Base-by-base conservation (phyloP, 1,284 basidiomycete species). In the Apiotrichum gamsii region DNA sequence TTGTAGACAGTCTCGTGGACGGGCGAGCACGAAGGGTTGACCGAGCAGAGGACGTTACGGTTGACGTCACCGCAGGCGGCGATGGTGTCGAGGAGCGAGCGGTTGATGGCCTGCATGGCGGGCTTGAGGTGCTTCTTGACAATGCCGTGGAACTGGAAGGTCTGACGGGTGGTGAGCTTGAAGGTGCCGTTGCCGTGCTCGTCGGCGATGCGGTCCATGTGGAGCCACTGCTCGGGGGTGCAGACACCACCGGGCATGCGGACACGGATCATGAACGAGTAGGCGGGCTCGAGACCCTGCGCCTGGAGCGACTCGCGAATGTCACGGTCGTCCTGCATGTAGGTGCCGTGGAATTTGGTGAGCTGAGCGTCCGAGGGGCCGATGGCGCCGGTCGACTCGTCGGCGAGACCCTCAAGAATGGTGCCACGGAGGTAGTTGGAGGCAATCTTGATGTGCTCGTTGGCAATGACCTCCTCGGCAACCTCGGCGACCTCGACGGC, bases 61-160 rank as follows among this genome's bases (percentile, higher is more conserved):
- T 74, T 65, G 45, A 98, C 95, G 70, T 99, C 94, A 69, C 94
- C 95, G 64, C 95, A 98, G 23, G 95, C 94, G 39, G 94, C 94
- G 53, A 98, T 83, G 5, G 95, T 98, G 74, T 98, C 95, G 52
- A 99, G 78, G 61, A 96, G 70, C 25, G 80, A 83, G 51, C 84
- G 80, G 76, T 98, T 99, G 73, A 98, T 97, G 49, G 85, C 89
- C 75, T 95, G 90, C 67, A 99, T 97, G 18, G 91, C 87, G 33
- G 86, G 83, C 77, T 98, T 98, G 70, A 98, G 75, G 72, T 98
- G 89, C 57, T 81, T 80, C 79, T 99, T 99, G 77, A 98, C 66
- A 59, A 99, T 85, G 54, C 94, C 94, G 74, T 99, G 94, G 80
- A 96, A 98, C 76, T 99, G 94, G 83, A 97, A 97, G n/a, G 95